Evolutionary conservation across 139 green algal genomes (phyloP).

Genomic region (Micractinium conductrix): DNA sequence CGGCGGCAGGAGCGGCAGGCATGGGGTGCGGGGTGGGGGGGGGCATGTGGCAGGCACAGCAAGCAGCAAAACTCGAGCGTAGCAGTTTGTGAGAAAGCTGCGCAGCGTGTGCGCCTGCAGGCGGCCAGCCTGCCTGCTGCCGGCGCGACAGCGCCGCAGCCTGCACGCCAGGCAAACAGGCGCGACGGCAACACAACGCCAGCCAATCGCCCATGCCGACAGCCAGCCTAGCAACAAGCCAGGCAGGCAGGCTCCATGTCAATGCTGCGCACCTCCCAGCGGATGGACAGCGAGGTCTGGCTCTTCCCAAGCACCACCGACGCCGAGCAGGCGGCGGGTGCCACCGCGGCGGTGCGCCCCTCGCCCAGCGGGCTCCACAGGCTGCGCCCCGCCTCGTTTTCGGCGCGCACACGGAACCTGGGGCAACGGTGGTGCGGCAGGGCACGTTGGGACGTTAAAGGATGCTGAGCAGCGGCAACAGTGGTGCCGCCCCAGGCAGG

Average conservation of each 20-base stretch:
- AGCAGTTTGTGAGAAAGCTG: too few relatives aligned
- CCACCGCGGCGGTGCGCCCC: constrained; percentile 49
- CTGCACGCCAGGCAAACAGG: not conserved
- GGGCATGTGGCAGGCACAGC: not conserved
- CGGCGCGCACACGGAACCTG: constrained; percentile 68
- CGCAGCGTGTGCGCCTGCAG: too few relatives aligned
- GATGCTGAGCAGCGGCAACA: not conserved
- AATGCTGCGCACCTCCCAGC: constrained; percentile 44
- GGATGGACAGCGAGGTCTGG: constrained; percentile 58
- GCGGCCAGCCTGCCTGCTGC: not conserved
- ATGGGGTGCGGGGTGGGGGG: too few relatives aligned
- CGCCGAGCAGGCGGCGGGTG: constrained; percentile 36
- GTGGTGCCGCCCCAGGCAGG: too few relatives aligned
- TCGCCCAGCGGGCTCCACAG: constrained; percentile 43
- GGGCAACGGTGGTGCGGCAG: too few relatives aligned
- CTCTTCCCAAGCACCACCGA: constrained; percentile 42
- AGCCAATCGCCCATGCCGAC: not conserved
- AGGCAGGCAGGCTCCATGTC: not conserved
- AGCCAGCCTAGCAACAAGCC: not conserved
- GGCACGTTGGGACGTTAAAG: too few relatives aligned
- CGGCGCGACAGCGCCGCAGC: not conserved
- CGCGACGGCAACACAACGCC: not conserved
- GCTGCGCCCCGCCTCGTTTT: constrained; percentile 74
- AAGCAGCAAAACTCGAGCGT: not conserved
- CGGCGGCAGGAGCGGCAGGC: too few relatives aligned